phyloP scores from a whole-genome alignment of 208 protist species.

The Crithidia mellificae region DNA sequence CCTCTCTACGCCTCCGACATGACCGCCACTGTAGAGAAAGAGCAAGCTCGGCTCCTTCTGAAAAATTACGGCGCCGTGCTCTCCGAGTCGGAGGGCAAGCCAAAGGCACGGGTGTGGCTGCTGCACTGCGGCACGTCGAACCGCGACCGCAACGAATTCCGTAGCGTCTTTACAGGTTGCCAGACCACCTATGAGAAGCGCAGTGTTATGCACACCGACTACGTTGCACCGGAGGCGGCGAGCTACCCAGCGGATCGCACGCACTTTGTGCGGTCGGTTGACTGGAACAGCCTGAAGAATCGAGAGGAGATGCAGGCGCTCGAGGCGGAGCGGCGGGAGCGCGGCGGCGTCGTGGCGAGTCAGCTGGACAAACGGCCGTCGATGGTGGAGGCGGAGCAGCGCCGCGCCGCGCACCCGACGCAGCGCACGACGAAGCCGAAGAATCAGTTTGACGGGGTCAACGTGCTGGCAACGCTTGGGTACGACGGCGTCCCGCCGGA shows the following conservation, averaged over 20 bases:
- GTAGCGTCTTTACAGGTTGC: slow-evolving; percentile 77
- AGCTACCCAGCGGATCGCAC: slow-evolving; percentile 60
- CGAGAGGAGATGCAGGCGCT: slow-evolving; percentile 40
- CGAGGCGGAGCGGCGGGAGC: slow-evolving; percentile 27
- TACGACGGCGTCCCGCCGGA: slow-evolving; percentile 44
- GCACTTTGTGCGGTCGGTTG: slow-evolving; percentile 61
- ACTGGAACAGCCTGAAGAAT: slow-evolving; percentile 66
- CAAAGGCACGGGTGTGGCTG: slow-evolving; percentile 64
- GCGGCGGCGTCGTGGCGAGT: slow-evolving; percentile 1
- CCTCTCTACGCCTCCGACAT: slow-evolving; percentile 36
- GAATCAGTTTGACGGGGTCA: slow-evolving; percentile 85
- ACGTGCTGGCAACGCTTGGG: slow-evolving; percentile 57
- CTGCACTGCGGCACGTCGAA: slow-evolving; percentile 39
- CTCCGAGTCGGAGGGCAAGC: slow-evolving; percentile 59
- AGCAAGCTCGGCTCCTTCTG: slow-evolving; percentile 63
- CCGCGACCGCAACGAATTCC: slow-evolving; percentile 64
- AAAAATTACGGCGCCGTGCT: slow-evolving; percentile 62
- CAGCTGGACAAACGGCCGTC: slow-evolving; percentile 24
- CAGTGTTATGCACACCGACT: slow-evolving; percentile 72
- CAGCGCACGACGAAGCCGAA: slow-evolving; percentile 75
- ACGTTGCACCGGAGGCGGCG: slow-evolving; percentile 51
- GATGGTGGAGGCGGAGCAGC: slow-evolving; percentile 28
- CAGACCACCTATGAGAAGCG: slow-evolving; percentile 51
- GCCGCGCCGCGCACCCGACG: slow-evolving; percentile 10
- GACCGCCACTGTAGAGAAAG: slow-evolving; percentile 38